These are phyloP conservation scores for Mucor circinelloides DNA, from an alignment of 371 early-diverging fungal genomes.

Conservation along the genomic window DNA sequence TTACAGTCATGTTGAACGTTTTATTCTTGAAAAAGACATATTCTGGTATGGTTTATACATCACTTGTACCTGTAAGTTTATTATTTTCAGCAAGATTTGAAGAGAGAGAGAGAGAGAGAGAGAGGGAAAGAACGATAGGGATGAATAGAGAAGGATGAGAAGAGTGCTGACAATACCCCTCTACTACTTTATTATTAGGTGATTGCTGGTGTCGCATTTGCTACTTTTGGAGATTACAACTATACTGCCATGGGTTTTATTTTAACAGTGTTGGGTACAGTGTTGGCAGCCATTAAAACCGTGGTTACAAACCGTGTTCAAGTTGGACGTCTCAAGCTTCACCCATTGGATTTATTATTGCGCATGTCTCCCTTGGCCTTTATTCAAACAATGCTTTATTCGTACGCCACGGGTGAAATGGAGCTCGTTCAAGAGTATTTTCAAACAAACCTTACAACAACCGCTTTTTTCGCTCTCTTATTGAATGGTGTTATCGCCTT, in stretches of 20 bases:
- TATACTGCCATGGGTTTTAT: constrained; percentile 76
- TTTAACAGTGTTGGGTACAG: constrained; percentile 80
- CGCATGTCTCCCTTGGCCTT: constrained; percentile 81
- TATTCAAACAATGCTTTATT: constrained; percentile 71
- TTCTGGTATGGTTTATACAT: constrained; percentile 61
- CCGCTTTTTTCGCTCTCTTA: constrained; percentile 58
- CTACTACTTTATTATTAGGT: constrained; percentile 35
- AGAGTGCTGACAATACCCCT: neutral
- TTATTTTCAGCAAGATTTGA: neutral
- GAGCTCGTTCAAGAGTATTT: constrained; percentile 53
- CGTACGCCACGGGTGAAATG: constrained; percentile 74
- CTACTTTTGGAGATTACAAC: constrained; percentile 85
- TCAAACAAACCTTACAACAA: constrained; percentile 44
- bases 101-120: neutral
- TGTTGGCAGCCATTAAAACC: constrained; percentile 84
- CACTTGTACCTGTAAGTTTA: constrained; percentile 60
- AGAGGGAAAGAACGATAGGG: neutral
- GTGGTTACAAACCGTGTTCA: constrained; percentile 84
- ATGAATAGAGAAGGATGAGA: neutral
- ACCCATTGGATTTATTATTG: constrained; percentile 82
- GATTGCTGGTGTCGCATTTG: constrained; percentile 81
- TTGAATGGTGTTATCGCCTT: constrained; percentile 86
- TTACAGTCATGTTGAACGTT: constrained; percentile 73
- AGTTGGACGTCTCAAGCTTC: constrained; percentile 78
- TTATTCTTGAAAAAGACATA: constrained; percentile 62